These are phyloP conservation scores for Cicer chorassanicum DNA, from an alignment of 306 rosid genomes.

Conservation along the genomic window DNA sequence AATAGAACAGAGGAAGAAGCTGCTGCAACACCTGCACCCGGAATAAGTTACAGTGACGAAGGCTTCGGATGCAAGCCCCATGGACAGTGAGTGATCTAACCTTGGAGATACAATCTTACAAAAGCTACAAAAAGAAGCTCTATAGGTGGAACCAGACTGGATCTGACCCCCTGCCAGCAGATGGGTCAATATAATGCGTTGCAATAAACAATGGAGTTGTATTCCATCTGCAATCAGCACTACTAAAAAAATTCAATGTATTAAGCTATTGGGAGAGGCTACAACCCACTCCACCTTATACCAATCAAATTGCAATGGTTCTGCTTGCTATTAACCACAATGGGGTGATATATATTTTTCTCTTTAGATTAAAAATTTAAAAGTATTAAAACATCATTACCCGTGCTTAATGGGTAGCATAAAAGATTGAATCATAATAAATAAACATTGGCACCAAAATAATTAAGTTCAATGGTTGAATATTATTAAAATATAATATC, in stretches of 20 bases:
- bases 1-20: not conserved
- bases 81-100: not conserved
- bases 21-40: not conserved
- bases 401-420: too few species aligned
- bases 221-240: not conserved
- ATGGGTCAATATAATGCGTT: not conserved
- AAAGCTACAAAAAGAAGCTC: not conserved
- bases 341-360: not conserved
- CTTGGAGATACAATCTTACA: constrained; percentile 13
- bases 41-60: not conserved
- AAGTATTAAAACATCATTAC: not conserved
- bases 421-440: constrained; percentile 6
- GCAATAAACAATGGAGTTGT: not conserved
- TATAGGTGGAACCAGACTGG: not conserved
- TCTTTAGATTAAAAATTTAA: not conserved
- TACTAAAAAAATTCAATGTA: not conserved
- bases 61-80: not conserved
- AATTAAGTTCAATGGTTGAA: not conserved
- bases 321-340: not conserved
- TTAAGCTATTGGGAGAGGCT: not conserved
- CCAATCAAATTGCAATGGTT: constrained; percentile 2
- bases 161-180: not conserved
- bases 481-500: not conserved
- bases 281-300: not conserved
- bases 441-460: not conserved